Percentiles rank a stretch among this genome's conserved stretches.
phyloP scores from a whole-genome alignment of 345 rosid genomes.

The Euphorbia pulcherrima region DNA sequence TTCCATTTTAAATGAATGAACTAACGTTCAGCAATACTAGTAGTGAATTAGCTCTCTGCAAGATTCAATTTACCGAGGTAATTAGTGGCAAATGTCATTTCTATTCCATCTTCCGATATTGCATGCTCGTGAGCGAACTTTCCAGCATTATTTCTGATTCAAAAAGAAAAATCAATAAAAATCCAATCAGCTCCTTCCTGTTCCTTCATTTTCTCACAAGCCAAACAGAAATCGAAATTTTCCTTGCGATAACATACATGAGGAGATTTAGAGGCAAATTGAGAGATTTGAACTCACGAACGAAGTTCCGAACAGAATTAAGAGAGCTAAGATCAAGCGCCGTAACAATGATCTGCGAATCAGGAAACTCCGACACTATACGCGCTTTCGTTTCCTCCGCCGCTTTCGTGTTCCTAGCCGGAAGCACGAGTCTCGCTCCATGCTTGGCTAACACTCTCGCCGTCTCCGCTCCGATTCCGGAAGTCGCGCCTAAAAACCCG shows the following conservation, averaged over 20 bases:
- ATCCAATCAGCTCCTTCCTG: not conserved
- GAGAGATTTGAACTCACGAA: conserved; percentile 60
- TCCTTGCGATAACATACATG: conserved; percentile 41
- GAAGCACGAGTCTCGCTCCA: conserved; percentile 76
- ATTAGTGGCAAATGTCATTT: conserved; percentile 97
- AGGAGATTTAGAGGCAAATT: conserved; percentile 80
- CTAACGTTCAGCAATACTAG: not conserved
- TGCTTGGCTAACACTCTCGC: conserved; percentile 77
- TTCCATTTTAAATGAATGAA: not conserved
- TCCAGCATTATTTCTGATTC: conserved; percentile 87
- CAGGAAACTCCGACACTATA: conserved; percentile 65
- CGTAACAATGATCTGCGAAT: conserved; percentile 62
- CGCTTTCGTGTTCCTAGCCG: conserved; percentile 71
- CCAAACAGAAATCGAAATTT: conserved; percentile 17
- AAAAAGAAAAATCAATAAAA: not conserved
- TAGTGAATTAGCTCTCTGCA: no score
- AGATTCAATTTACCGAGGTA: conserved; percentile 56
- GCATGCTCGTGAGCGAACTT: conserved; percentile 84
- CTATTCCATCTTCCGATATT: conserved; percentile 90
- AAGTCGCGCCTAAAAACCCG: conserved; percentile 87
- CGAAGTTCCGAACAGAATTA: conserved; percentile 62
- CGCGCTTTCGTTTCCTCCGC: conserved; percentile 81
- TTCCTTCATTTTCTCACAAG: conserved; percentile 18
- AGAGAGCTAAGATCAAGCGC: conserved; percentile 91
- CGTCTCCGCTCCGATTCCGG: conserved; percentile 96